phyloP scores from a whole-genome alignment of 2,329 filamentous ascomycete genomes.

The Cladosporium sp. region DNA sequence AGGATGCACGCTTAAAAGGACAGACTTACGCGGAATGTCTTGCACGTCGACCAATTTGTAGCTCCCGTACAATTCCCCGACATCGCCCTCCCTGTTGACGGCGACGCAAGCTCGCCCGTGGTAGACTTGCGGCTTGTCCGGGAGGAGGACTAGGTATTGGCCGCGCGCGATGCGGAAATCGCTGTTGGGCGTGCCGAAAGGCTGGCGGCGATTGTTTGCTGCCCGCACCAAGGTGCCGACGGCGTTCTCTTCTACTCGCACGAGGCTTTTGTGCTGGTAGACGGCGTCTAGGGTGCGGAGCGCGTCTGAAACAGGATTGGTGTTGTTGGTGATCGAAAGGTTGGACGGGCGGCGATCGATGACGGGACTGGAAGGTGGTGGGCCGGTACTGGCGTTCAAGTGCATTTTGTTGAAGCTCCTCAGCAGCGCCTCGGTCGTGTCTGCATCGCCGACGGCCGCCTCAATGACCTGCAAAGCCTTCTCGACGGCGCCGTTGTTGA shows the following conservation, averaged over 20 bases:
- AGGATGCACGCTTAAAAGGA: too few relatives aligned
- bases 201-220: too few relatives aligned
- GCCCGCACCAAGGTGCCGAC: background rate
- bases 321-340: background rate
- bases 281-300: background rate
- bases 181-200: background rate
- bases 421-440: background rate
- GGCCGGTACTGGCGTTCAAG: background rate
- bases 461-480: background rate
- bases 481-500: background rate
- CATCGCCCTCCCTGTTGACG: background rate
- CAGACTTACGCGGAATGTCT: background rate
- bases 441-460: background rate
- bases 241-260: background rate
- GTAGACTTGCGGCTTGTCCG: background rate
- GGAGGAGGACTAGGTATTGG: background rate
- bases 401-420: background rate
- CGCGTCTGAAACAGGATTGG: background rate
- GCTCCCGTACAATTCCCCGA: background rate
- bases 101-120: background rate
- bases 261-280: background rate
- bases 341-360: background rate
- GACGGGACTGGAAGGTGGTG: background rate
- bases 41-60: background rate
- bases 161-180: background rate